phyloP scores from a whole-genome alignment of 2,329 filamentous ascomycete genomes.

The Arthroderma uncinatum region DNA sequence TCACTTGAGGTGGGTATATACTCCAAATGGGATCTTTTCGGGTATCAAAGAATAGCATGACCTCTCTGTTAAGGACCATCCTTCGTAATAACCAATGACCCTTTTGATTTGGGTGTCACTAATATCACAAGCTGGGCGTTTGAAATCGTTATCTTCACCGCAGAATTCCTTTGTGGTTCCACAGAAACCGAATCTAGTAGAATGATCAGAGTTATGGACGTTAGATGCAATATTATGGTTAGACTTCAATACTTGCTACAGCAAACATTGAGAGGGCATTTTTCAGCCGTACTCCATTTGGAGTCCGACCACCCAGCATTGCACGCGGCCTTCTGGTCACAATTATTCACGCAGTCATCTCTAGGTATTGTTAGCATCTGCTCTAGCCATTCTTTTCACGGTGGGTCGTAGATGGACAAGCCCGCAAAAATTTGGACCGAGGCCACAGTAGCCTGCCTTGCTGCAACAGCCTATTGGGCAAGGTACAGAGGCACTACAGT shows the following conservation, averaged over 20 bases:
- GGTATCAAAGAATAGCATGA: conserved; percentile 13
- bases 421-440: conserved; percentile 5
- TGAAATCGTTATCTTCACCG: not conserved
- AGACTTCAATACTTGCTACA: not conserved
- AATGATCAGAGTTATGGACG: not conserved
- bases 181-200: conserved; percentile 2
- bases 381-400: not conserved
- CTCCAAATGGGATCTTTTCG: conserved; percentile 9
- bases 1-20: conserved; percentile 20
- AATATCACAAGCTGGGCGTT: not conserved
- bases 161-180: not conserved
- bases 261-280: not conserved
- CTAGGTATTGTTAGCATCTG: not conserved
- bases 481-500: not conserved
- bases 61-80: conserved; percentile 18
- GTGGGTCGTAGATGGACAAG: not conserved
- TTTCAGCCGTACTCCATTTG: not conserved
- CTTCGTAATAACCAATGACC: conserved; percentile 29
- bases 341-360: conserved; percentile 14
- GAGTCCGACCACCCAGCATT: not conserved
- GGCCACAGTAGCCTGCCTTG: conserved; percentile 17
- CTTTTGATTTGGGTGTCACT: not conserved
- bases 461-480: conserved; percentile 4
- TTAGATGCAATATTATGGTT: not conserved
- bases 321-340: conserved; percentile 12